A percentile compares a stretch with the other conserved stretches of the same genome.
These are phyloP conservation scores for Citropsis articulata DNA, from an alignment of 345 rosid genomes.

Conservation along the genomic window DNA sequence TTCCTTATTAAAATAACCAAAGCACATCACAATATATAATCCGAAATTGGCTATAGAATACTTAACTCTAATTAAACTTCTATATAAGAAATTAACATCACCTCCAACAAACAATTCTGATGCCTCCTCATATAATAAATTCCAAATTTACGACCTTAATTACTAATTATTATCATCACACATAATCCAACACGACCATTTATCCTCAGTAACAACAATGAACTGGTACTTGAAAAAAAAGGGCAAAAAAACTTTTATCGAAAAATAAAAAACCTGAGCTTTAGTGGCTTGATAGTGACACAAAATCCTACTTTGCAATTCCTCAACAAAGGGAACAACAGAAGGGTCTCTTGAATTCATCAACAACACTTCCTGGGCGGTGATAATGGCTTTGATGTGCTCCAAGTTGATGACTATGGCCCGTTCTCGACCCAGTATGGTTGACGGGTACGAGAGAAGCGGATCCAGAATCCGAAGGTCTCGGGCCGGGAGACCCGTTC, in stretches of 20 bases:
- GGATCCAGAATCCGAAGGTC: constrained; percentile 96
- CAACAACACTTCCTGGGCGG: constrained; percentile 79
- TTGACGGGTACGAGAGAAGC: constrained; percentile 81
- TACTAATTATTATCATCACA: not conserved
- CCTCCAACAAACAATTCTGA: not conserved
- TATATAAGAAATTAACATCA: not conserved
- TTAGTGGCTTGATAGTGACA: constrained; percentile 64
- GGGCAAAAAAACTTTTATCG: not conserved
- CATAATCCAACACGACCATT: not conserved
- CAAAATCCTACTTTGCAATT: constrained; percentile 58
- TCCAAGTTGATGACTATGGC: constrained; percentile 91
- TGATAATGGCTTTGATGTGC: constrained; percentile 91
- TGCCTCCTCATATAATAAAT: not conserved
- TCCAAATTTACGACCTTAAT: not conserved
- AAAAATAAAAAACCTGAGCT: constrained; percentile 47
- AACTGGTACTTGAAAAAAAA: not conserved
- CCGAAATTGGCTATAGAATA: not conserved
- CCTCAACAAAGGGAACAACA: constrained; percentile 71
- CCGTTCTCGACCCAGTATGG: constrained; percentile 79
- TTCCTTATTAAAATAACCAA: not conserved
- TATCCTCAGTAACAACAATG: not conserved
- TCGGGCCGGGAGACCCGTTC: constrained; percentile 82
- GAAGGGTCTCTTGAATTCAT: constrained; percentile 83
- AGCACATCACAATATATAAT: not conserved
- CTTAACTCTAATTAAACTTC: not conserved